These are phyloP conservation scores for Penicillium canariense DNA, from an alignment of 495 filamentous ascomycete species.

Conservation along the genomic window DNA sequence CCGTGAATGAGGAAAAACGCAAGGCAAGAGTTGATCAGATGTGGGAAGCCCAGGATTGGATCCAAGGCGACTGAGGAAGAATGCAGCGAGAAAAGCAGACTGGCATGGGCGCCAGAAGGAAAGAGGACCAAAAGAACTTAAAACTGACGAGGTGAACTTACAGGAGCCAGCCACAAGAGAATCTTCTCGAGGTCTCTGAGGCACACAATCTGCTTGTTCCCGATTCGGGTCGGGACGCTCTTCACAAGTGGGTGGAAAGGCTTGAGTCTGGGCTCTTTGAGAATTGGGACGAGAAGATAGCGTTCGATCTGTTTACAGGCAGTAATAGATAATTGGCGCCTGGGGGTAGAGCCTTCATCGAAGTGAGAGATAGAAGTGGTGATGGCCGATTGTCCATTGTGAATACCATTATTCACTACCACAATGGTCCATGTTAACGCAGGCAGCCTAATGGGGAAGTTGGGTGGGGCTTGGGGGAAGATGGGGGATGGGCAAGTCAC, in stretches of 20 bases:
- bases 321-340: conserved; percentile 46
- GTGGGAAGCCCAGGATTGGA: too few species aligned
- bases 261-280: conserved; percentile 57
- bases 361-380: conserved; percentile 40
- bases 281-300: conserved; percentile 55
- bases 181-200: conserved; percentile 89
- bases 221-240: conserved; percentile 72
- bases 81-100: neutral
- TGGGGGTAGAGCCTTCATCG: conserved; percentile 22
- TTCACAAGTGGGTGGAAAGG: conserved; percentile 76
- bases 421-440: too few species aligned
- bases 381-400: conserved; percentile 41
- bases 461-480: neutral
- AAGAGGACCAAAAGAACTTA: neutral
- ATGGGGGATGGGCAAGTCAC: too few species aligned
- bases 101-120: neutral
- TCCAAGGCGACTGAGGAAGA: too few species aligned
- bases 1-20: neutral
- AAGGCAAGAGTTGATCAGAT: too few species aligned
- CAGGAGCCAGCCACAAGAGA: conserved; percentile 78
- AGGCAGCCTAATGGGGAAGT: too few species aligned
- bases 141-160: conserved; percentile 55
- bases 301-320: conserved; percentile 57
- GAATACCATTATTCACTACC: conserved; percentile 28
- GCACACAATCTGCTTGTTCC: conserved; percentile 75